Percentiles rank a stretch among this genome's conserved stretches.
Conservation (phyloP, 2,329 filamentous ascomycete genomes). For the Ophiostoma sp. region DNA sequence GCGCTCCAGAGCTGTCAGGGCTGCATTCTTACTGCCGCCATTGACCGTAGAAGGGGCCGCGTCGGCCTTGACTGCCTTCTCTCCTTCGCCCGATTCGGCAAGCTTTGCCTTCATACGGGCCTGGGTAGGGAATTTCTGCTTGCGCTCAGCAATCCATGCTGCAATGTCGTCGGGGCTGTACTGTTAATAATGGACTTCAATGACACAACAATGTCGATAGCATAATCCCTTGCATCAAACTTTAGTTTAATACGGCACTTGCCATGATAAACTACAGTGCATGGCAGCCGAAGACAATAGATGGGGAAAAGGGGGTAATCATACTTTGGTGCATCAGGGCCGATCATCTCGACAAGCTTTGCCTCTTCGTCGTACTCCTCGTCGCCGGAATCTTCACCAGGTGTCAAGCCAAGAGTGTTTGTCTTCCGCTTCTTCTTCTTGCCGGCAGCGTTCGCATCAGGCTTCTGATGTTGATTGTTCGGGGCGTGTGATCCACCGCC, state of each 20-base stretch:
- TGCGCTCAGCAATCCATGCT: slow-evolving; percentile 75
- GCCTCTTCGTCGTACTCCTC: slow-evolving; percentile 68
- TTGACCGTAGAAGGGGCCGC: slow-evolving; percentile 25
- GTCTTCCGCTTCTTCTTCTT: slow-evolving; percentile 69
- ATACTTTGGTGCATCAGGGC: slow-evolving; percentile 52
- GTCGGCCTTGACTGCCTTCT: slow-evolving; percentile 56
- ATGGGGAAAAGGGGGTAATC: slow-evolving; percentile 26
- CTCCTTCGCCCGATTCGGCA: slow-evolving; percentile 35
- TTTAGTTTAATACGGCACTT: too few species aligned
- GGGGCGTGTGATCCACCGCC: background rate
- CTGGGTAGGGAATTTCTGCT: slow-evolving; percentile 72
- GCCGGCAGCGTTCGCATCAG: slow-evolving; percentile 42
- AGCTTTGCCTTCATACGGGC: slow-evolving; percentile 61
- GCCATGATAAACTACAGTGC: too few species aligned
- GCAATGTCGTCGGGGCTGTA: slow-evolving; percentile 61
- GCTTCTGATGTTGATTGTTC: slow-evolving; percentile 41
- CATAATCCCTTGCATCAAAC: too few species aligned
- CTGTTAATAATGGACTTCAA: slow-evolving; percentile 18
- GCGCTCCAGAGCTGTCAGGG: slow-evolving; percentile 46
- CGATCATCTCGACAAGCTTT: slow-evolving; percentile 48
- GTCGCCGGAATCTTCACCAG: slow-evolving; percentile 60
- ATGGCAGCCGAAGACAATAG: too few species aligned
- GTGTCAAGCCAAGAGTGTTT: slow-evolving; percentile 66
- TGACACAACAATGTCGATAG: background rate
- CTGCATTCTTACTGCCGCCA: slow-evolving; percentile 1